Base-by-base conservation (phyloP, 768 basidiomycete species). In the Phaffia australis region DNA sequence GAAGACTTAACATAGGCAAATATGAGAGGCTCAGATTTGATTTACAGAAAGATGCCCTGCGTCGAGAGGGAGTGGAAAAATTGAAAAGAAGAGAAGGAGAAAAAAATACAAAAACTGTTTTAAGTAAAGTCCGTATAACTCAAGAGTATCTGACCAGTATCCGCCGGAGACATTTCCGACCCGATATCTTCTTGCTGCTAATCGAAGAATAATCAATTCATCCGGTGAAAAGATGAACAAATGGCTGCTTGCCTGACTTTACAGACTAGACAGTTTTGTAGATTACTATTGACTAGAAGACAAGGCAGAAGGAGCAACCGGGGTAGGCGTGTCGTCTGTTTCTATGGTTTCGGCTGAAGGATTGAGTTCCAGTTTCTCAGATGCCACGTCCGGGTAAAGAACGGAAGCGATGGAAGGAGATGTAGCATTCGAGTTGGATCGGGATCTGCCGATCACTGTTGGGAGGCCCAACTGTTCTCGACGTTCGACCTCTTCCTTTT, bases 401-500 rank as follows among this genome's bases (percentile, higher is more conserved):
- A 42, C 5, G n/a, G 27, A 30, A 29, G 56, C 16, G 2, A 19
- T 29, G 27, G 42, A 25, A 30, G 27, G 56, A 4, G 7, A 6
- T 6, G 56, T 18, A 2, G 6, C 30, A 27, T 21, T 29, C 7
- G 30, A 19, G 30, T 19, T 29, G 4, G 30, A 19, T 8, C 16
- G 21, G 18, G 18, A 29, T 19, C 30, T 30, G 30, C 25, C 25
- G 3, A 30, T 30, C 6, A 9, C 30, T 59, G 9, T 7, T 23
- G 35, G 21, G 19, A 25, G n/a, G 30, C 21, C 30, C n/a, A 42
- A 32, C 57, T 59, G 32, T 59, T 25, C 23, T 23, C 9, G n/a
- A 59, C 47, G 30, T 42, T 23, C n/a, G n/a, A 42, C 57, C 47
- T 29, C n/a, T 42, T 59, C n/a, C 30, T 59, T 47, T 59, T 21